Base-by-base conservation (phyloP, 2,329 filamentous ascomycete species). In the Fusarium sp. region DNA sequence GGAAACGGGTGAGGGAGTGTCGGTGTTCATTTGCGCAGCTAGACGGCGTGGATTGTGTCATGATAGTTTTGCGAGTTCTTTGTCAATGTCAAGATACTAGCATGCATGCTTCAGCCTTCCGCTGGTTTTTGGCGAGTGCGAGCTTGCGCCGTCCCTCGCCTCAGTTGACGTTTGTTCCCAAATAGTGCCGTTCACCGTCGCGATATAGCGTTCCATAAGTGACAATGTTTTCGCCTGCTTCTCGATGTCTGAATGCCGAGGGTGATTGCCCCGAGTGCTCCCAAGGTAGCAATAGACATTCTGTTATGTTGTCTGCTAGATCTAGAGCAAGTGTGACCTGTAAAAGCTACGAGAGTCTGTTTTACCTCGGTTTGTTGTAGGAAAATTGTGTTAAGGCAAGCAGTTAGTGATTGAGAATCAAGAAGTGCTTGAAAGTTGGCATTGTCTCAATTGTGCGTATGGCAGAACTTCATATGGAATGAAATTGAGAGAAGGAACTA, bases 41-140 rank as follows among this genome's bases (percentile, higher is more conserved):
- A 75, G 73, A 74, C 74, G 70, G 63, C 34, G 57, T 53, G 61
- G 62, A 53, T 38, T 72, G 70, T 73, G 72, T 73, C 54, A 76
- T 68, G 70, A 75, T 75, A 75, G 66, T 59, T 66, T 42, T 68
- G 65, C 47, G 40, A 51, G 70, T 54, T 72, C 67, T 66, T 68
- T 53, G 62, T 67, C 66, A 46, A 34, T 66, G 47, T 70, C 46
- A 74, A 75, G 54, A 71, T 45, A 66, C 32, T 67, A 64, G 72
- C 59, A 67, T 44, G 30, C 49, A 59, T 54, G 59, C 56, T 58
- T 34, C 32, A 51, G 25, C 46, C 59, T 49, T 16, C 34, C 40
- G 29, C 30, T 34, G 38, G 45, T 43, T n/a, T 52, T 63, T 29
- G 51, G 46, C 53, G 27, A 34, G 42, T 22, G 42, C 40, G 56